Percentiles rank a stretch among this genome's conserved stretches.
These are phyloP conservation scores for Colletotrichum gigasporum DNA, from an alignment of 2,329 filamentous ascomycete genomes.

Conservation along the genomic window DNA sequence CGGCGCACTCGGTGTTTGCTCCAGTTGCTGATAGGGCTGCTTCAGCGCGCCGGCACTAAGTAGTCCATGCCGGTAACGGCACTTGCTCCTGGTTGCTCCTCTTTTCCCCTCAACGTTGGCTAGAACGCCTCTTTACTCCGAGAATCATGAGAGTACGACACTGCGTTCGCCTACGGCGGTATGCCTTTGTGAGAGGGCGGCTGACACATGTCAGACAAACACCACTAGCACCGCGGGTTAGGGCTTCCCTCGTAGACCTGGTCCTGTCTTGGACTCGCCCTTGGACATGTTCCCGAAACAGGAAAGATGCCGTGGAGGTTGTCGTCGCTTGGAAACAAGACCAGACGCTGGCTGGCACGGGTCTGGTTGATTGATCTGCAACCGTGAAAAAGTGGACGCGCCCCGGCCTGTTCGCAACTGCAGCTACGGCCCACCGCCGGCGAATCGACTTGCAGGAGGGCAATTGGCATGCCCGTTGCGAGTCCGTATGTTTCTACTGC, in stretches of 20 bases:
- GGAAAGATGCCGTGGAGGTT: conserved; percentile 11
- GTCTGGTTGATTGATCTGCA: conserved; percentile 21
- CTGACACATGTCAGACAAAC: conserved; percentile 26
- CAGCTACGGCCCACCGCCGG: conserved; percentile 3
- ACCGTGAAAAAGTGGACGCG: conserved; percentile 1
- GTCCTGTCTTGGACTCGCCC: conserved; percentile 10
- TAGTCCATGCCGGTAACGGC: neutral
- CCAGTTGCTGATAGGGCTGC: conserved; percentile 6
- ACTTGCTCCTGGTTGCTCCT: neutral
- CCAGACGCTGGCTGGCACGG: neutral
- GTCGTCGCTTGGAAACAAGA: conserved; percentile 15
- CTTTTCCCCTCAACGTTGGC: neutral
- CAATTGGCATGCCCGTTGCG: neutral
- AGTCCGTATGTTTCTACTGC: neutral
- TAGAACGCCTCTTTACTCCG: neutral
- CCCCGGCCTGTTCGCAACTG: neutral
- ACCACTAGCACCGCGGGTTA: neutral
- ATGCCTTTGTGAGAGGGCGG: neutral
- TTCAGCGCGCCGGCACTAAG: neutral
- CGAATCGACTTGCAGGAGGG: neutral
- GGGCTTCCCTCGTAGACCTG: conserved; percentile 14
- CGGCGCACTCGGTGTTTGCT: neutral
- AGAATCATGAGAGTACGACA: neutral
- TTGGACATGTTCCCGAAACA: conserved; percentile 10
- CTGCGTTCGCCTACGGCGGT: neutral